A percentile compares a stretch with the other conserved stretches of the same genome.
Evolutionary conservation across 495 filamentous ascomycete genomes (phyloP).

Genomic region (Hypoxylon cercidicola): DNA sequence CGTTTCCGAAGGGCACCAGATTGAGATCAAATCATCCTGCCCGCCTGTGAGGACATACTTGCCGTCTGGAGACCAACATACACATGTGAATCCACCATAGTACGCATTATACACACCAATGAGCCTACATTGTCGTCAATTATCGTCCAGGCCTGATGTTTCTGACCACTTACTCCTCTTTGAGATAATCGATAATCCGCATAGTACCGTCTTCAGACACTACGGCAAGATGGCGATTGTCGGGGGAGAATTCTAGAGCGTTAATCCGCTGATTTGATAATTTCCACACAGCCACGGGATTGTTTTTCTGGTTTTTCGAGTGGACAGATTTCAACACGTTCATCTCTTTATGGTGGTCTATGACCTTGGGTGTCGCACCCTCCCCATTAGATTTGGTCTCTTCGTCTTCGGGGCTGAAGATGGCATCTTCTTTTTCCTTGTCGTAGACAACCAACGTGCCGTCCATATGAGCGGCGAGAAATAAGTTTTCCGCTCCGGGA

Average conservation of each 20-base stretch:
- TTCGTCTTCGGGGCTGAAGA: conserved; percentile 61
- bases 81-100: conserved; percentile 90
- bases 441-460: conserved; percentile 96
- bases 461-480: conserved; percentile 92
- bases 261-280: conserved; percentile 89
- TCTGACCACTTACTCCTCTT: conserved; percentile 75
- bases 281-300: conserved; percentile 92
- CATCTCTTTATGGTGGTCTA: conserved; percentile 51
- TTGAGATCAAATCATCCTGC: conserved; percentile 93
- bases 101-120: conserved; percentile 88
- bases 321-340: conserved; percentile 87
- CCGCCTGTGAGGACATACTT: conserved; percentile 96
- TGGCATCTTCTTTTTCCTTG: conserved; percentile 96
- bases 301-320: conserved; percentile 91
- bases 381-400: conserved; percentile 55
- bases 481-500: conserved; percentile 91
- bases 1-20: conserved; percentile 88
- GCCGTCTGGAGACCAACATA: conserved; percentile 97
- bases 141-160: not conserved
- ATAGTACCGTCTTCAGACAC: conserved; percentile 92
- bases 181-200: conserved; percentile 88
- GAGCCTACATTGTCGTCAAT: conserved; percentile 61
- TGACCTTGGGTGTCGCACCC: conserved; percentile 51
- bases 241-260: conserved; percentile 88
- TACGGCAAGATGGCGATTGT: conserved; percentile 85